Conservation (phyloP, 2,329 filamentous ascomycete genomes). For the Podosphaera xanthii region DNA sequence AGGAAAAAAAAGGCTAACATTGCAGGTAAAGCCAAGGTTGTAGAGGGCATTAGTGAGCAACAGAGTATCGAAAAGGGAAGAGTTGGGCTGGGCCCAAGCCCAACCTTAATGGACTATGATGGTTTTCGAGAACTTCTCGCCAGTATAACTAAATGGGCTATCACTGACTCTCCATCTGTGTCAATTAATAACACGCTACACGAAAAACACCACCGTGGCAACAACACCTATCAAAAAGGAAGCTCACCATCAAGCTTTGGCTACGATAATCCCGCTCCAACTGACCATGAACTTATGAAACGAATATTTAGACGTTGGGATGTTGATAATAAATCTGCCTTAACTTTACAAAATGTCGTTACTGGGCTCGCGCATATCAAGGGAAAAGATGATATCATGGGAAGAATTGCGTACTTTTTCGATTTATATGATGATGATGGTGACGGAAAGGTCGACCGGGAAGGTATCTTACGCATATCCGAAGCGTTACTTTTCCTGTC, state of each 20-base stretch:
- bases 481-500: constrained; percentile 87
- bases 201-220: constrained; percentile 35
- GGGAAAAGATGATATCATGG: constrained; percentile 89
- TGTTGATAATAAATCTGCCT: constrained; percentile 45
- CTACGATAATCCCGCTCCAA: constrained; percentile 38
- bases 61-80: constrained; percentile 56
- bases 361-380: constrained; percentile 78
- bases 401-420: constrained; percentile 93
- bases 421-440: constrained; percentile 86
- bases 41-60: constrained; percentile 18
- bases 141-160: constrained; percentile 75
- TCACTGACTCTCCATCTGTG: constrained; percentile 58
- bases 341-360: constrained; percentile 82
- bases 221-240: constrained; percentile 23
- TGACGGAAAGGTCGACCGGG: constrained; percentile 78
- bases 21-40: constrained; percentile 26
- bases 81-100: constrained; percentile 71
- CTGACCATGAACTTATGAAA: constrained; percentile 85
- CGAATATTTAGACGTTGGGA: constrained; percentile 81
- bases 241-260: constrained; percentile 27
- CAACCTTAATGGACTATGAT: constrained; percentile 91
- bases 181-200: constrained; percentile 25
- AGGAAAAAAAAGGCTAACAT: constrained; percentile 39
- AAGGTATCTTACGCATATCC: constrained; percentile 85
- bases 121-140: constrained; percentile 88